Conservation (phyloP, 345 rosid genomes). For the Eutrema japonicum region DNA sequence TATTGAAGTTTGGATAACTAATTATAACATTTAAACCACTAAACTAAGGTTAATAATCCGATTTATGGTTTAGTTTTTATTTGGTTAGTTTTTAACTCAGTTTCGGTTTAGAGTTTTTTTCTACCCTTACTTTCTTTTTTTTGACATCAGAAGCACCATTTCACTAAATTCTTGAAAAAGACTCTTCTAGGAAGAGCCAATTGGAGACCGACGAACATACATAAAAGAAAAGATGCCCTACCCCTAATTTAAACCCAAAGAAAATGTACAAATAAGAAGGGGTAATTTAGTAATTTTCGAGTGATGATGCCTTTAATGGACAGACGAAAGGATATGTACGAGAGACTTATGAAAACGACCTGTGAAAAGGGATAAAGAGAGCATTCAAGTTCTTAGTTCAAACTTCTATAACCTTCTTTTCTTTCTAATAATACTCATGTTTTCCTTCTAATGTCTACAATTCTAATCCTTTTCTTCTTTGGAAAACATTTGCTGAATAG, state of each 20-base stretch:
- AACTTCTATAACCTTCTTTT: background rate
- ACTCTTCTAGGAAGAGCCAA: too few relatives aligned
- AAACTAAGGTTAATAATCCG: background rate
- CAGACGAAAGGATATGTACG: constrained; percentile 18
- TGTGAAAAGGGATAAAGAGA: constrained; percentile 24
- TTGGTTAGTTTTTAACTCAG: background rate
- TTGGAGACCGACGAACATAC: too few relatives aligned
- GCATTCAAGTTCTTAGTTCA: constrained; percentile 20
- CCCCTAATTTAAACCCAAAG: background rate
- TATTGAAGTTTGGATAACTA: too few relatives aligned
- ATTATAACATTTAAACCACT: background rate
- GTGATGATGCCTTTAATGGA: constrained; percentile 15
- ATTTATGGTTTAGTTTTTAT: background rate
- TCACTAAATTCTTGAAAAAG: too few relatives aligned
- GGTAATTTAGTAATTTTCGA: background rate
- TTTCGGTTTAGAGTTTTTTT: background rate
- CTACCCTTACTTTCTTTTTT: too few relatives aligned
- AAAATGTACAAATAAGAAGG: background rate
- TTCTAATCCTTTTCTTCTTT: constrained; percentile 26
- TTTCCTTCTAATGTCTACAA: background rate
- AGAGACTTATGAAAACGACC: constrained; percentile 21
- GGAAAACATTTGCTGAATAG: constrained; percentile 9
- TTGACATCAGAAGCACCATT: too few relatives aligned
- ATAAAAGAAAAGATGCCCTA: too few relatives aligned
- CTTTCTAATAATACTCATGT: constrained; percentile 2